Evolutionary conservation across 306 rosid genomes (phyloP), one percentile per base, ranked within the genome.

Genomic region (Styphnolobium japonicum): DNA sequence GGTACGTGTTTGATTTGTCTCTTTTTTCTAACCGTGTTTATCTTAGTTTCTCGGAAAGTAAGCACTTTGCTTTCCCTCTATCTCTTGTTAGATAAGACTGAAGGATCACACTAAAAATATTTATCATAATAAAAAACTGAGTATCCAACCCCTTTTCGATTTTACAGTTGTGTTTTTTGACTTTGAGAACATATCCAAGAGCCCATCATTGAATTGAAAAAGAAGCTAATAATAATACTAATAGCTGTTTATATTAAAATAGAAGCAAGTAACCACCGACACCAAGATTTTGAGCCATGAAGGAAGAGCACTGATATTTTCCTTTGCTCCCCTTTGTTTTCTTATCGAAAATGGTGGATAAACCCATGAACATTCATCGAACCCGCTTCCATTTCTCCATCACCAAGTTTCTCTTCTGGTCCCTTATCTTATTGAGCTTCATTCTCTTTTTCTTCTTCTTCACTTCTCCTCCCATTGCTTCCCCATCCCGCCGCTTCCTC

Each of bases 361-460:
- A 81, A 45, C 63, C 71, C 55, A 46, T 27, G 10, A 52, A 0
- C 76, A 57, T 6, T 67, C 82, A 78, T n/a, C 48, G 85, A 23
- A 64, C 52, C 25, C 89, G 86, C 10, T 63, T 45, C 56, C 81
- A 83, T 15, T 56, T 40, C 60, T 53, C 73, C 51, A n/a, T 80
- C 21, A 78, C 64, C 29, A 81, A 67, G 46, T 71, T 85, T 6
- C 40, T 75, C 8, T 33, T 81, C 48, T 85, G 58, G 43, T 65
- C 75, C 45, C 53, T 75, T 1, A 12, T 74, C 5, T 12, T 74
- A 12, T 33, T 81, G 5, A 64, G 61, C 40, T 12, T 77, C 3
- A 64, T 73, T 3, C 6, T 81, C 10, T 69, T 75, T 37, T n/a
- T 68, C 15, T 55, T 77, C 65, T 31, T 69, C 31, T 45, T 61